Base-by-base conservation (phyloP, 495 filamentous ascomycete genomes). In the Neurospora hispaniola region DNA sequence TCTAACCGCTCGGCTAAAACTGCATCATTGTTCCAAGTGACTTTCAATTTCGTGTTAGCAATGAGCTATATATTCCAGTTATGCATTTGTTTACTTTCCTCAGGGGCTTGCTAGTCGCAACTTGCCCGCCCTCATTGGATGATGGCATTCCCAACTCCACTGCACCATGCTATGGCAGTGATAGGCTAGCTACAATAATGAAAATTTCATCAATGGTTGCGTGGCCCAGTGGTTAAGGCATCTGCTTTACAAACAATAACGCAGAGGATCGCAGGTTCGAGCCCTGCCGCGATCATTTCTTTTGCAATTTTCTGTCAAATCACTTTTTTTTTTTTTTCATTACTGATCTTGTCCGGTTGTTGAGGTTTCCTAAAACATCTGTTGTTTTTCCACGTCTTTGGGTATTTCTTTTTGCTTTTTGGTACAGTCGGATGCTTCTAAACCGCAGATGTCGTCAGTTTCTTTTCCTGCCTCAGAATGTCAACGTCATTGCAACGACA, bases 251-350 rank as follows among this genome's bases (percentile, higher is more conserved):
- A 82, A 62, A 27, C 27, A 38, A 42, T 41, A 73, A 72, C 81
- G 80, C 80, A 80, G 77, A 81, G 81, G 83, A 81, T 82, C 83
- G 82, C 83, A 83, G 83, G 83, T 85, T 85, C 83, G 82, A 85
- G 76, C 82, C 83, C 83, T 83, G 83, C 82, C 79, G 78, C 79
- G 83, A 80, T 83, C 83, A 84, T 73, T 72, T 71, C 76, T 78
- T 76, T 62, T 62, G 46, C 23, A 0, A 4, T 14, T 66, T 38
- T 66, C 27, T 62, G 6, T 16, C 39, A 5, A 0, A 39, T 39
- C 7, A 39, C 39, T 39, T 9, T 8, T 8, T 8, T 39, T 8
- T 8, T 39, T 39, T 8, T 8, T 39, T 39, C 35, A 5, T 38
- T 38, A 1, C 7, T 38, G 35, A 6, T 38, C 35, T 38, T 5